A percentile compares a stretch with the other conserved stretches of the same genome.
phyloP scores from a whole-genome alignment of 148 eudicot genomes.

The Agrostemma githago region DNA sequence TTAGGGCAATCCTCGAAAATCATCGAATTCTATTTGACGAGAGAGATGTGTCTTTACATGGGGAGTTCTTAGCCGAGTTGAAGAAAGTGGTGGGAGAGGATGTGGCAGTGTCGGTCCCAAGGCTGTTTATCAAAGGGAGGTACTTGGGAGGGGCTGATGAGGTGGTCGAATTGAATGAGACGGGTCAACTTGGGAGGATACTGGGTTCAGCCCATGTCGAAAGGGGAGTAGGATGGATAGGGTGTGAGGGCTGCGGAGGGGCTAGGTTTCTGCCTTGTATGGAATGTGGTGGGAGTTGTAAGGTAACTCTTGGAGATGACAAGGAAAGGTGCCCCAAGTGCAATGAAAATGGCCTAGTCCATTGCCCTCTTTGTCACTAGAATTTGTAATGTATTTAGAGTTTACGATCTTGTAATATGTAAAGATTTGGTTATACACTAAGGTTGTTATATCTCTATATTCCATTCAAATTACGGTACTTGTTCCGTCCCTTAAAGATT shows the following conservation, averaged over 20 bases:
- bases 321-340: slow-evolving; percentile 74
- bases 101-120: slow-evolving; percentile 47
- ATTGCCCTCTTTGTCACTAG: slow-evolving; percentile 57
- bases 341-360: slow-evolving; percentile 87
- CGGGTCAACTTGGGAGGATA: slow-evolving; percentile 63
- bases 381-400: neutral
- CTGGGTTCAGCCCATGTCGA: slow-evolving; percentile 64
- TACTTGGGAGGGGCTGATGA: slow-evolving; percentile 80
- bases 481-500: too few species aligned
- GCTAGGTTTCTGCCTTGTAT: slow-evolving; percentile 86
- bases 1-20: slow-evolving; percentile 57
- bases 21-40: slow-evolving; percentile 80
- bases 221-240: slow-evolving; percentile 68
- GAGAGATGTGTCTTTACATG: slow-evolving; percentile 76
- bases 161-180: slow-evolving; percentile 75
- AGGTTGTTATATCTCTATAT: neutral
- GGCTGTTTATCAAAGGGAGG: slow-evolving; percentile 82
- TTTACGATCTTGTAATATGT: neutral
- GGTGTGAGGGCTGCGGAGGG: slow-evolving; percentile 89
- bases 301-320: slow-evolving; percentile 40
- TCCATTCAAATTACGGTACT: too few species aligned
- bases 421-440: neutral
- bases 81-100: slow-evolving; percentile 42
- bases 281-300: slow-evolving; percentile 89
- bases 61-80: slow-evolving; percentile 53